Percentiles rank a stretch among this genome's conserved stretches.
phyloP scores from a whole-genome alignment of 2,329 filamentous ascomycete genomes.

The Colletotrichum lentis region DNA sequence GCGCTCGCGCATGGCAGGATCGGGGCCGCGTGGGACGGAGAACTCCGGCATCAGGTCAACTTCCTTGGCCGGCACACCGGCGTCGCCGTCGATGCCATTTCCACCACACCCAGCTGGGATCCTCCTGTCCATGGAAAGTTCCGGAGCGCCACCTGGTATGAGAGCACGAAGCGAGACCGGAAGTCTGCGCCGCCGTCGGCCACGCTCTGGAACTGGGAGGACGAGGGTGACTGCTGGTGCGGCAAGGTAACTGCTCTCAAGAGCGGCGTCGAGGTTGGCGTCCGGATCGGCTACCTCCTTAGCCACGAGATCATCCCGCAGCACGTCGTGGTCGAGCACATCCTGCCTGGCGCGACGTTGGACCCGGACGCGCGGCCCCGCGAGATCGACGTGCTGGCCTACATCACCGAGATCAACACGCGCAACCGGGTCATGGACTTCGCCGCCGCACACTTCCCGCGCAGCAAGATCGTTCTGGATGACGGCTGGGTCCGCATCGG shows the following conservation, averaged over 20 bases:
- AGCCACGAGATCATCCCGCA: slow-evolving; percentile 68
- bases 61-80: slow-evolving; percentile 74
- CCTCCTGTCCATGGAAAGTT: slow-evolving; percentile 43
- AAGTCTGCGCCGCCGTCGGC: not conserved
- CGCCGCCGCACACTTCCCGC: slow-evolving; percentile 53
- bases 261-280: slow-evolving; percentile 59
- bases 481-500: slow-evolving; percentile 65
- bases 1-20: slow-evolving; percentile 58
- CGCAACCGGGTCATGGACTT: slow-evolving; percentile 55
- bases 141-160: slow-evolving; percentile 13
- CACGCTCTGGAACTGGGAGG: slow-evolving; percentile 75
- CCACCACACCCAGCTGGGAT: slow-evolving; percentile 66
- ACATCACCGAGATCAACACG: slow-evolving; percentile 58
- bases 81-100: slow-evolving; percentile 67
- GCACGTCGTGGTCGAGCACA: slow-evolving; percentile 77
- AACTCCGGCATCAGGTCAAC: slow-evolving; percentile 70
- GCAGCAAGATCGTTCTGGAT: slow-evolving; percentile 38
- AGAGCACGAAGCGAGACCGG: not conserved
- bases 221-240: slow-evolving; percentile 91
- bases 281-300: slow-evolving; percentile 71
- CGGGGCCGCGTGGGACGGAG: slow-evolving; percentile 52
- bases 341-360: slow-evolving; percentile 67
- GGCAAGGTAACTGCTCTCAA: slow-evolving; percentile 57
- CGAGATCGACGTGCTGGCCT: slow-evolving; percentile 75
- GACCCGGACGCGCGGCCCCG: slow-evolving; percentile 70